These are phyloP conservation scores for Aspergillus melleus DNA, from an alignment of 2,329 filamentous ascomycete genomes.

Conservation along the genomic window DNA sequence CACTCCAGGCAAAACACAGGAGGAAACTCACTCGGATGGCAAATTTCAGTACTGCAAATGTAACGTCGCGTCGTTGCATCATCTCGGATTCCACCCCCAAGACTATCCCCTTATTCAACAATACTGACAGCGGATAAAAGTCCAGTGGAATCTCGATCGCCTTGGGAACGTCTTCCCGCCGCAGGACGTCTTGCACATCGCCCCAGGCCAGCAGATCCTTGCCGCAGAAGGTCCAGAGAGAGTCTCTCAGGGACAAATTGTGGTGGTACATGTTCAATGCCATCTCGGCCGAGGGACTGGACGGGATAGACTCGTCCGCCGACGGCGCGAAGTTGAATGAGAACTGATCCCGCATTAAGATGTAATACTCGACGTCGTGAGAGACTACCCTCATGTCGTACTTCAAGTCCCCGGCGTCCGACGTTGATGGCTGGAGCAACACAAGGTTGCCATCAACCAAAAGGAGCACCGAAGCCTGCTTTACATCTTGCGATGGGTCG, in stretches of 20 bases:
- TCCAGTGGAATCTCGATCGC: conserved; percentile 81
- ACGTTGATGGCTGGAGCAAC: conserved; percentile 80
- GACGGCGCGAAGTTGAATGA: conserved; percentile 49
- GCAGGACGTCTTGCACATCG: conserved; percentile 80
- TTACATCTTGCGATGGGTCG: conserved; percentile 93
- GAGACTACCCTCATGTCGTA: conserved; percentile 98
- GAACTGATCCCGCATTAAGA: conserved; percentile 82
- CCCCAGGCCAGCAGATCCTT: conserved; percentile 83
- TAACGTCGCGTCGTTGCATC: conserved; percentile 87
- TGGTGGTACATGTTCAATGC: conserved; percentile 45
- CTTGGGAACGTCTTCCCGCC: conserved; percentile 70
- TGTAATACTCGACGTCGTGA: conserved; percentile 94
- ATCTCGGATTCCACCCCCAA: conserved; percentile 90
- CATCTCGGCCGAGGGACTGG: conserved; percentile 51
- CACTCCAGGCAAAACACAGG: not conserved
- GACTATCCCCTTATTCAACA: conserved; percentile 86
- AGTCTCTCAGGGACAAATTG: conserved; percentile 70
- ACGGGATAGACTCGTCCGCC: conserved; percentile 49
- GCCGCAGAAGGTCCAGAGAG: conserved; percentile 93
- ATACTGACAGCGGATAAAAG: conserved; percentile 87
- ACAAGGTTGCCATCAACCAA: conserved; percentile 98
- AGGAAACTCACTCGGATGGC: conserved; percentile 69
- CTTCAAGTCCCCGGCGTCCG: conserved; percentile 80
- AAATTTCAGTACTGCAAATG: conserved; percentile 86
- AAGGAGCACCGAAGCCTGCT: conserved; percentile 88